Conservation (phyloP, 768 basidiomycete genomes). For the Sporobolomyces roseus region DNA sequence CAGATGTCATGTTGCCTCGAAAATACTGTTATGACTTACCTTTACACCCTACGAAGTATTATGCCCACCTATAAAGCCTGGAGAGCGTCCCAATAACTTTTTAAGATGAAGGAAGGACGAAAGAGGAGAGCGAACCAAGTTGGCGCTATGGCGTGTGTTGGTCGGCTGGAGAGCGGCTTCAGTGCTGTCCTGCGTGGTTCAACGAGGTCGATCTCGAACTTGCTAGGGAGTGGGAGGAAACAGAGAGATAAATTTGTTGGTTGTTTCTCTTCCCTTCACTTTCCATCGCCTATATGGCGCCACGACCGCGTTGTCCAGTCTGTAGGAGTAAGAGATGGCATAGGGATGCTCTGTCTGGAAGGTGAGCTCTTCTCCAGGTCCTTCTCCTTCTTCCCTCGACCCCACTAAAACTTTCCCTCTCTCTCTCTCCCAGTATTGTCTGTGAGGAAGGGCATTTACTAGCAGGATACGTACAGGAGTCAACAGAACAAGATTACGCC, state of each 20-base stretch:
- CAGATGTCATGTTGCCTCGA: too few relatives aligned
- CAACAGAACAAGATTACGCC: conserved; percentile 31
- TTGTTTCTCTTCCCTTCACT: neutral
- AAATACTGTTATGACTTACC: too few relatives aligned
- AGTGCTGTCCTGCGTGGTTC: too few relatives aligned
- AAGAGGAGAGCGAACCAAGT: too few relatives aligned
- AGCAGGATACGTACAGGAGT: conserved; percentile 37
- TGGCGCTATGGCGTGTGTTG: too few relatives aligned
- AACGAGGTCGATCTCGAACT: too few relatives aligned
- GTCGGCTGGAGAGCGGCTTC: too few relatives aligned
- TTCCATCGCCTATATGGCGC: neutral
- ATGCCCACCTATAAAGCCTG: too few relatives aligned
- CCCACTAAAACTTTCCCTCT: neutral
- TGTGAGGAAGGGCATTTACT: conserved; percentile 42
- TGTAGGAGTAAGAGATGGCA: conserved; percentile 35
- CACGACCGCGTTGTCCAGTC: conserved; percentile 32
- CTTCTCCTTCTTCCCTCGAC: neutral
- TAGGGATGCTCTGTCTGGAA: conserved; percentile 32
- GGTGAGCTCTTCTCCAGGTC: neutral
- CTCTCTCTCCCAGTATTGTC: conserved; percentile 17
- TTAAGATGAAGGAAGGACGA: too few relatives aligned
- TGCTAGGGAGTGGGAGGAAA: too few relatives aligned
- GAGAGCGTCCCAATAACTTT: too few relatives aligned
- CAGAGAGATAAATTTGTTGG: neutral
- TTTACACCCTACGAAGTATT: too few relatives aligned